A percentile compares a stretch with the other conserved stretches of the same genome.
Evolutionary conservation across 2,329 filamentous ascomycete species (phyloP).

Genomic region (Thielaviopsis punctulata): DNA sequence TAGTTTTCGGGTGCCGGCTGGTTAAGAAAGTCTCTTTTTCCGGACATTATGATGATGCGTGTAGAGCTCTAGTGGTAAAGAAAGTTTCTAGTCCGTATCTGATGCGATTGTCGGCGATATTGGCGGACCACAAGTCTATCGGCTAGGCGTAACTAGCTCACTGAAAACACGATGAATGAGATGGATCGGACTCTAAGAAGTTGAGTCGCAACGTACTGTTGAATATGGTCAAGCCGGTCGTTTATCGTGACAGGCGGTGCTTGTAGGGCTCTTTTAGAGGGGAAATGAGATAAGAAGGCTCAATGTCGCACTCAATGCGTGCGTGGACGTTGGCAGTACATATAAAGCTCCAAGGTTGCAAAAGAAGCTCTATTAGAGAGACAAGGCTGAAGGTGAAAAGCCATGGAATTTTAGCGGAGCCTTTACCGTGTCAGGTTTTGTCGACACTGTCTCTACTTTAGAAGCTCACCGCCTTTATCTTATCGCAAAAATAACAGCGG

Average conservation of each 20-base stretch:
- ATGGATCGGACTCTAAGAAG: conserved; percentile 3
- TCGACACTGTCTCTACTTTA: not conserved
- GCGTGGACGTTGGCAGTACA: not conserved
- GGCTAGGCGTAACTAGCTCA: not conserved
- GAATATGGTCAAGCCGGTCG: not conserved
- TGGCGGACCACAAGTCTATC: not conserved
- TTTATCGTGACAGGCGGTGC: not conserved
- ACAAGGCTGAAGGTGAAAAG: not conserved
- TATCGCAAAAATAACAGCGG: conserved; percentile 2
- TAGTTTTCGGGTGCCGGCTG: conserved; percentile 77
- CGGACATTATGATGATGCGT: conserved; percentile 25
- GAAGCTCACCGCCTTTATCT: conserved; percentile 8
- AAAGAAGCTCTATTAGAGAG: not conserved
- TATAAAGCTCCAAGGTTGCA: not conserved
- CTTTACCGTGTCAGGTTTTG: not conserved
- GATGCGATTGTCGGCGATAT: not conserved
- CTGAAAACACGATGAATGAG: conserved; percentile 11
- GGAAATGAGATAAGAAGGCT: not conserved
- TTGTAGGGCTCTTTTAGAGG: not conserved
- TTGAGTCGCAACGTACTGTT: conserved; percentile 11
- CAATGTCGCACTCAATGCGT: not conserved
- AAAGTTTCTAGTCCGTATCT: too few species aligned
- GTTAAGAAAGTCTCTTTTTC: conserved; percentile 69
- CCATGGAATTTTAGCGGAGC: not conserved
- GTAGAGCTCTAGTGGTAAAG: not conserved